Evolutionary conservation across 257 asterid genomes (phyloP).

Genomic region (Solanum bukasovii): DNA sequence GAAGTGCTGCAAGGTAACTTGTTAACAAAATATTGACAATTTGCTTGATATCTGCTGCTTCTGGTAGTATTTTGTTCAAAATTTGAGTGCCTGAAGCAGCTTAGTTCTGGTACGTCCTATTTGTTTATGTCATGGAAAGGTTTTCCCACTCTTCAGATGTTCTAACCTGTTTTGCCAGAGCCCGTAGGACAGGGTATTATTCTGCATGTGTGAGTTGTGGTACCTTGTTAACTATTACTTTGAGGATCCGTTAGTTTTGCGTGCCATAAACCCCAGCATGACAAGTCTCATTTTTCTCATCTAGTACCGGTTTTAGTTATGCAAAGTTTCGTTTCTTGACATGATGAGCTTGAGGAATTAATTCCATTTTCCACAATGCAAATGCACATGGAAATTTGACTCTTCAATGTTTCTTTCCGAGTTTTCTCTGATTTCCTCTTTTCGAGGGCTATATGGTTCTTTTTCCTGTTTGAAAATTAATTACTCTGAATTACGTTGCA

Average conservation of each 20-base stretch:
- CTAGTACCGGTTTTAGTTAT: background rate
- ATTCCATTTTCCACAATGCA: background rate
- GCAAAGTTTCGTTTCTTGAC: background rate
- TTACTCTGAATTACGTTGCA: slow-evolving; percentile 20
- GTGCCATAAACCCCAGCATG: background rate
- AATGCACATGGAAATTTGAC: background rate
- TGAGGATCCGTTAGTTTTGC: background rate
- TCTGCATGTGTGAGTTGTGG: background rate
- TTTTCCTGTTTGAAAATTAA: background rate
- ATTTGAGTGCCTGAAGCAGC: background rate
- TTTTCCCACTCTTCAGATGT: background rate
- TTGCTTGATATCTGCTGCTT: background rate
- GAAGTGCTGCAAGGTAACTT: slow-evolving; percentile 54
- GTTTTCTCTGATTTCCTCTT: background rate
- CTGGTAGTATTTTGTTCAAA: background rate
- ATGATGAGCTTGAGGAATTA: background rate
- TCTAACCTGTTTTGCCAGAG: background rate
- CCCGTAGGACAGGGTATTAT: background rate
- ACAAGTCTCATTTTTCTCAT: background rate
- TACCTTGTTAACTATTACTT: background rate
- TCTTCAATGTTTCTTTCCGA: background rate
- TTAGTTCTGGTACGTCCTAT: background rate
- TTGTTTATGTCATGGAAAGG: background rate
- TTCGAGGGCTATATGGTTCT: background rate
- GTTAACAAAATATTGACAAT: slow-evolving; percentile 7